A percentile compares a stretch with the other conserved stretches of the same genome.
These are phyloP conservation scores for Fraxinus dipetala DNA, from an alignment of 305 asterid species.

Conservation along the genomic window DNA sequence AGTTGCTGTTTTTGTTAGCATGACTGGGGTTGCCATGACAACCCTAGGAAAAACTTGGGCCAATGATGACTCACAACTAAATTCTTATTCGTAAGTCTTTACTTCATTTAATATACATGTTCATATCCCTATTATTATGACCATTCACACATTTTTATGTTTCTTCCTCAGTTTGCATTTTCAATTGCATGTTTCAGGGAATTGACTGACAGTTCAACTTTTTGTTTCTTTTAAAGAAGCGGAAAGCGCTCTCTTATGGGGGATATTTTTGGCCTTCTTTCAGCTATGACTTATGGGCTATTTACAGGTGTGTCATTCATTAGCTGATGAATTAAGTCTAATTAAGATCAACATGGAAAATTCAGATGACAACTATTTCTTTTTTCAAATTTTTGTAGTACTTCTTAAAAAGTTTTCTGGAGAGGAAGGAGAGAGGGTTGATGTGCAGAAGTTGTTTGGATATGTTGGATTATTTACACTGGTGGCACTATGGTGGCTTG, in stretches of 20 bases:
- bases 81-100: constrained; percentile 60
- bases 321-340: not conserved
- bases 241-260: constrained; percentile 82
- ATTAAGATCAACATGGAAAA: constrained; percentile 5
- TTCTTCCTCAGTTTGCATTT: constrained; percentile 38
- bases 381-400: constrained; percentile 44
- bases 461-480: constrained; percentile 87
- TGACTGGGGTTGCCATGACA: constrained; percentile 92
- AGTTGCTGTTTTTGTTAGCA: constrained; percentile 88
- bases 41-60: constrained; percentile 98
- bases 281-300: constrained; percentile 80
- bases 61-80: constrained; percentile 60
- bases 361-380: not conserved
- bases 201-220: constrained; percentile 58
- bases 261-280: constrained; percentile 89
- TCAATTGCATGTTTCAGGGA: constrained; percentile 44
- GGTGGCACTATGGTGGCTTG: constrained; percentile 98
- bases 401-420: constrained; percentile 96
- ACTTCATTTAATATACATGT: constrained; percentile 14
- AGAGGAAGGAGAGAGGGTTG: constrained; percentile 88
- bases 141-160: constrained; percentile 23
- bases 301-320: constrained; percentile 67
- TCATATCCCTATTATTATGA: not conserved
- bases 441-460: constrained; percentile 92
- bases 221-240: constrained; percentile 64